Evolutionary conservation across 2,329 filamentous ascomycete genomes (phyloP), one percentile per base, ranked within the genome.

Genomic region (Fusarium albosuccineum): DNA sequence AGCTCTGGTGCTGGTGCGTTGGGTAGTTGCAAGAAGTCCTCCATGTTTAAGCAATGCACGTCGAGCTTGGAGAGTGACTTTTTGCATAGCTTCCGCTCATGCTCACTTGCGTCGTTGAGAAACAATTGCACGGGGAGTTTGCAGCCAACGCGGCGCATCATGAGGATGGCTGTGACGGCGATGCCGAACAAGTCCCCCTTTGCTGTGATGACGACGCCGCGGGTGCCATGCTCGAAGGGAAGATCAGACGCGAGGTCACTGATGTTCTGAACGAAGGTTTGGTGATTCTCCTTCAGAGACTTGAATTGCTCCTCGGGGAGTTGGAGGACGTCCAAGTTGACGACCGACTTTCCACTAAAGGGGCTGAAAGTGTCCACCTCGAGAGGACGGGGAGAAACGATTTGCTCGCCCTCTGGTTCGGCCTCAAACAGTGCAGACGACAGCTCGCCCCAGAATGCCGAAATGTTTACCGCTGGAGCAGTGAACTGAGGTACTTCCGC

Each of bases 101-200:
- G 30, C 9, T 68, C 51, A n/a, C 13, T 72, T 2, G 68, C 60
- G 0, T 68, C 70, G 36, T 73, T 70, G 0, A 73, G 42, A 9
- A 73, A 73, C 0, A 73, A 40, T 10, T 73, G 54, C 0, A 73
- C 51, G 0, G 70, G 70, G 1, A 73, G 37, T 17, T 51, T 50
- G 1, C 70, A 73, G 0, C 70, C 70, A 11, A 62, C 61, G n/a
- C 67, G 60, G 4, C 70, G 64, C 2, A 73, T 52, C 70, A 73
- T 73, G 5, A 64, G 10, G 8, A 73, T 44, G 7, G 70, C 64
- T 2, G 70, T 73, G 14, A 58, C 56, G 33, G 70, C 70, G 8
- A 73, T 65, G 0, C 70, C 70, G 11, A 22, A 22, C 4, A 73
- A 50, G 0, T 37, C 55, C 0, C 66, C 68, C 14, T 58, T 62